phyloP scores from a whole-genome alignment of 139 green algal genomes.

The Picochlorum sp. region DNA sequence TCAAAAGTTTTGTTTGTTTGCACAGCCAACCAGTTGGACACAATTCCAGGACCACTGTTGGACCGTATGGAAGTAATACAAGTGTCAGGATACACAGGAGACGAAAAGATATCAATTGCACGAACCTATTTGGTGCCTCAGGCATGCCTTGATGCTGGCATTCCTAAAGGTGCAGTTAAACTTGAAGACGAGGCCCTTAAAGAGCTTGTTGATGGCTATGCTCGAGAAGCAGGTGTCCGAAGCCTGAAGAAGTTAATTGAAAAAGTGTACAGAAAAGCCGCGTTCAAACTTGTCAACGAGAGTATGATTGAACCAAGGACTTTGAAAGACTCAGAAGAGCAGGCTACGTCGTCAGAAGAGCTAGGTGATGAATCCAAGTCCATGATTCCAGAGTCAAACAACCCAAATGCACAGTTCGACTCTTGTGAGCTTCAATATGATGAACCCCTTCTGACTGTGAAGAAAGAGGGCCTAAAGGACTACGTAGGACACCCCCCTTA shows the following conservation, averaged over 20 bases:
- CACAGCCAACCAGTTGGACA: slow-evolving; percentile 93
- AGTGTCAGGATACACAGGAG: slow-evolving; percentile 78
- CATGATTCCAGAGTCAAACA: neutral
- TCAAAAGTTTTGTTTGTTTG: slow-evolving; percentile 84
- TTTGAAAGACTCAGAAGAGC: neutral
- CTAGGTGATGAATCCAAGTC: too few relatives aligned
- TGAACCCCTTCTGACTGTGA: slow-evolving; percentile 46
- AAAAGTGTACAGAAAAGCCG: slow-evolving; percentile 91
- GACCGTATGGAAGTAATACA: slow-evolving; percentile 92
- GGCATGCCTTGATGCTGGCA: slow-evolving; percentile 49
- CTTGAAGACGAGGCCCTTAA: slow-evolving; percentile 69
- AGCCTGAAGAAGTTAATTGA: slow-evolving; percentile 97
- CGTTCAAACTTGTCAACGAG: slow-evolving; percentile 51
- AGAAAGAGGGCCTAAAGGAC: slow-evolving; percentile 49
- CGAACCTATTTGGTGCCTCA: slow-evolving; percentile 82
- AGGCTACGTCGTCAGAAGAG: slow-evolving; percentile 18
- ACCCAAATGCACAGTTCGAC: neutral
- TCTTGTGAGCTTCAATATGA: neutral
- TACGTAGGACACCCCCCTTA: slow-evolving; percentile 89
- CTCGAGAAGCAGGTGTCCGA: slow-evolving; percentile 83
- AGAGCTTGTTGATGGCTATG: slow-evolving; percentile 79
- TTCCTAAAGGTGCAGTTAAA: slow-evolving; percentile 43
- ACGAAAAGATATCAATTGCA: slow-evolving; percentile 90
- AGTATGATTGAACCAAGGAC: slow-evolving; percentile 1
- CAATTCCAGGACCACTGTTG: slow-evolving; percentile 85